These are phyloP conservation scores for Trichosporon asahii DNA, from an alignment of 1,284 basidiomycete species.

Conservation along the genomic window DNA sequence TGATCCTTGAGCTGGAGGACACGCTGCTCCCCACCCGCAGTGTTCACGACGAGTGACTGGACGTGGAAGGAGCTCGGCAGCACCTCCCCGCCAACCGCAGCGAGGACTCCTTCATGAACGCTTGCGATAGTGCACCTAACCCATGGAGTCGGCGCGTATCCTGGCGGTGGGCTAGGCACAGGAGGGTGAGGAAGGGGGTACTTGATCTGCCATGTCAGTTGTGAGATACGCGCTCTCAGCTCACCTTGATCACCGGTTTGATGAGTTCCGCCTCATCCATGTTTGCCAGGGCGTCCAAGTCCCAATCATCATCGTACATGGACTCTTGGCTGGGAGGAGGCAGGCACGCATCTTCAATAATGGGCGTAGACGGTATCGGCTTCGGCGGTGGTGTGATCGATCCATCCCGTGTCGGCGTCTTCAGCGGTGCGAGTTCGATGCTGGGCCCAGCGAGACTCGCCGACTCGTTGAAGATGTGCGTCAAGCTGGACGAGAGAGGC, in stretches of 20 bases:
- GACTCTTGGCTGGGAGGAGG: constrained; percentile 8
- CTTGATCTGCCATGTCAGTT: constrained; percentile 25
- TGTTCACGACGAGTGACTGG: constrained; percentile 35
- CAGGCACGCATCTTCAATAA: neutral
- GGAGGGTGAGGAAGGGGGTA: constrained; percentile 40
- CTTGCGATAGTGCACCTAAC: constrained; percentile 33
- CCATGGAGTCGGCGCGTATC: constrained; percentile 40
- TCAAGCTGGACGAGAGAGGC: neutral
- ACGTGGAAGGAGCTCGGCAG: neutral
- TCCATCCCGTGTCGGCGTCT: neutral
- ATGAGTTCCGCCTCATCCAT: constrained; percentile 35
- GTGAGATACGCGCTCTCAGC: neutral
- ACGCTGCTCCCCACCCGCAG: constrained; percentile 21
- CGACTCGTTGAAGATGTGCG: neutral
- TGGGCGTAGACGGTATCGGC: neutral
- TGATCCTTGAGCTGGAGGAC: constrained; percentile 46
- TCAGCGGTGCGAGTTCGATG: neutral
- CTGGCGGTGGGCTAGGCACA: constrained; percentile 31
- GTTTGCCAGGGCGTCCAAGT: constrained; percentile 35
- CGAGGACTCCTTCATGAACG: constrained; percentile 31
- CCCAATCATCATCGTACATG: constrained; percentile 41
- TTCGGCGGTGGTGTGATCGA: neutral
- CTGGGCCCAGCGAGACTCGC: neutral
- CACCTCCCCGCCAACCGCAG: neutral
- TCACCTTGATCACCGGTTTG: constrained; percentile 17